Conservation (phyloP, 768 basidiomycete genomes). For the Leccinum subtestaceum region DNA sequence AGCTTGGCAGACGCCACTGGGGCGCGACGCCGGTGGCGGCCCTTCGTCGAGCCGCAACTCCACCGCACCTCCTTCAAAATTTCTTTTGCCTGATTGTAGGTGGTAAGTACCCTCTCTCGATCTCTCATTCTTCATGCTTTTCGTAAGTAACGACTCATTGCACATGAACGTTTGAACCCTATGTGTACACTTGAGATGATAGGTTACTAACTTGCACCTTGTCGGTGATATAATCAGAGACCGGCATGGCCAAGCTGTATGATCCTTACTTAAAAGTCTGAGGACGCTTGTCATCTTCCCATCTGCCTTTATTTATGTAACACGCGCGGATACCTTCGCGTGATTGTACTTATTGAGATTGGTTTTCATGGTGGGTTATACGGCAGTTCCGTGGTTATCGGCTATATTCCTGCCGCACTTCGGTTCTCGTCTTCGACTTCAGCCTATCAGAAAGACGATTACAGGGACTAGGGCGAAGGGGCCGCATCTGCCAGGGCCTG, state of each 20-base stretch:
- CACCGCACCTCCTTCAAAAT: background rate
- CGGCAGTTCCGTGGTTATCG: background rate
- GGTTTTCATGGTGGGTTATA: background rate
- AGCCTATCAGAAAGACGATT: background rate
- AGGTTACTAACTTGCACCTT: background rate
- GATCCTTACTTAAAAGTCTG: background rate
- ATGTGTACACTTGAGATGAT: background rate
- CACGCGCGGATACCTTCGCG: too few relatives aligned
- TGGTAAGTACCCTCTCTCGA: background rate
- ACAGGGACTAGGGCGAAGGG: background rate
- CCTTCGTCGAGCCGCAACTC: background rate
- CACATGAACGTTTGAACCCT: background rate
- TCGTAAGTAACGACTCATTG: background rate
- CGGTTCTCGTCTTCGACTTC: background rate
- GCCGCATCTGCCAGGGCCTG: background rate
- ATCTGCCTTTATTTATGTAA: background rate
- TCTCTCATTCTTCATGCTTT: background rate
- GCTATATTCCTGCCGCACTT: background rate
- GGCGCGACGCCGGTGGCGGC: too few relatives aligned
- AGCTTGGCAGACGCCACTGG: background rate
- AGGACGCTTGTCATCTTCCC: background rate
- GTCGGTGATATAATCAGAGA: background rate
- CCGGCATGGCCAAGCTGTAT: background rate
- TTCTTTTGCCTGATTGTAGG: background rate
- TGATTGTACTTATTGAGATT: background rate